phyloP scores from a whole-genome alignment of 768 basidiomycete species.

The Antrodiella citrinella region DNA sequence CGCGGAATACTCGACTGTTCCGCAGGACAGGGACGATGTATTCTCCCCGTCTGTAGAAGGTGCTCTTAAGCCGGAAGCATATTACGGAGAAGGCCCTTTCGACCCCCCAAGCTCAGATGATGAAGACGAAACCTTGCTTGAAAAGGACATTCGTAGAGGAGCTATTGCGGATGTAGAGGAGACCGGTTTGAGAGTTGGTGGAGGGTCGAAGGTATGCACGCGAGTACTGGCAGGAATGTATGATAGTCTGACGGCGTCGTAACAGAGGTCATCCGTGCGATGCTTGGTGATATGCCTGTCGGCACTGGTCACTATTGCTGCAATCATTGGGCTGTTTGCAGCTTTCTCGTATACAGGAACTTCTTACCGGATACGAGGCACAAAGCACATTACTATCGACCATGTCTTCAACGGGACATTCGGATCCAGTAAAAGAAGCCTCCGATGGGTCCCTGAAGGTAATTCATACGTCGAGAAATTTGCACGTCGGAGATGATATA shows the following conservation, averaged over 20 bases:
- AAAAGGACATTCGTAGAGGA: constrained; percentile 31
- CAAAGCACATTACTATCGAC: constrained; percentile 72
- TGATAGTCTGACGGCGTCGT: constrained; percentile 6
- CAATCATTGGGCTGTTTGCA: constrained; percentile 68
- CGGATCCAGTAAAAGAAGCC: constrained; percentile 27
- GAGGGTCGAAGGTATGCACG: constrained; percentile 27
- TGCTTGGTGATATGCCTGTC: constrained; percentile 55
- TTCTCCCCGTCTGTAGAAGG: background rate
- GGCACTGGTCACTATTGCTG: constrained; percentile 52
- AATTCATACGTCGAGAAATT: background rate
- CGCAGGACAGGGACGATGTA: background rate
- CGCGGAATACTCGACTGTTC: background rate
- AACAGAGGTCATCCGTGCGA: constrained; percentile 49
- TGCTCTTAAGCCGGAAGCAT: constrained; percentile 24
- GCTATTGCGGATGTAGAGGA: constrained; percentile 16
- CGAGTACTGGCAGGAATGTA: background rate
- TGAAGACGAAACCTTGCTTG: constrained; percentile 46
- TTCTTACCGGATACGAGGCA: constrained; percentile 43
- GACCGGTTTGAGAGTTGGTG: constrained; percentile 27
- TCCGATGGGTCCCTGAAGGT: constrained; percentile 95
- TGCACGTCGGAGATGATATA: background rate
- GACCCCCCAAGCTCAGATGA: constrained; percentile 76
- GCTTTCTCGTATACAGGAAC: constrained; percentile 63
- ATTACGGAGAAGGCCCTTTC: constrained; percentile 74
- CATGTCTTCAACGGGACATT: constrained; percentile 94